Percentiles rank a stretch among this genome's conserved stretches.
Conservation (phyloP, 805 yeast genomes). For the Saturnispora mendoncae region DNA sequence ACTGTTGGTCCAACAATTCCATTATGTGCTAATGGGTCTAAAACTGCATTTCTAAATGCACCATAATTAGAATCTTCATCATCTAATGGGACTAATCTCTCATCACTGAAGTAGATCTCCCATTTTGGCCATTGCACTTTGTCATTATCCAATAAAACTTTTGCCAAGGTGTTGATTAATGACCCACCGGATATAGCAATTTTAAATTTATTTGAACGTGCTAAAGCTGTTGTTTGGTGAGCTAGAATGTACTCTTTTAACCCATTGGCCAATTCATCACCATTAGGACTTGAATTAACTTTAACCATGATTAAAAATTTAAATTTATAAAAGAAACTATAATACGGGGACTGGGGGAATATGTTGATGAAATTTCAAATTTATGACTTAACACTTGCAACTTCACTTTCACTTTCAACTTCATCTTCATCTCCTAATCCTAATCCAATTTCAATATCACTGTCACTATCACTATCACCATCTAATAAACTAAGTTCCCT, state of each 20-base stretch:
- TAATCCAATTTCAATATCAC: background rate
- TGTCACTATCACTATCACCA: constrained; percentile 2
- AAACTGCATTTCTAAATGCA: constrained; percentile 56
- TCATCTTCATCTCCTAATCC: no score
- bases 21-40: constrained; percentile 37
- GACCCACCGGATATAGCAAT: constrained; percentile 92
- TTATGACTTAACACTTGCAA: background rate
- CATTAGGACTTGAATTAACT: background rate
- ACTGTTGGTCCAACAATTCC: constrained; percentile 47
- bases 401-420: background rate
- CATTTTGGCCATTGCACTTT: constrained; percentile 58
- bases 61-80: constrained; percentile 85
- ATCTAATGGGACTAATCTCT: constrained; percentile 75
- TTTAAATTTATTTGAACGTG: constrained; percentile 39
- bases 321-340: no score
- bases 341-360: no score
- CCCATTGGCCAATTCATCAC: constrained; percentile 52
- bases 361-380: no score
- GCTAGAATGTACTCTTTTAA: constrained; percentile 57
- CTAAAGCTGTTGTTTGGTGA: constrained; percentile 53
- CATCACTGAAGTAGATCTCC: constrained; percentile 84
- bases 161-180: constrained; percentile 60
- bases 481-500: constrained; percentile 14
- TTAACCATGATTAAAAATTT: background rate
- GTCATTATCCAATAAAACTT: constrained; percentile 55